Percentiles rank a stretch among this genome's conserved stretches.
These are phyloP conservation scores for Chrysosporium queenslandicum DNA, from an alignment of 2,329 filamentous ascomycete species.

Conservation along the genomic window DNA sequence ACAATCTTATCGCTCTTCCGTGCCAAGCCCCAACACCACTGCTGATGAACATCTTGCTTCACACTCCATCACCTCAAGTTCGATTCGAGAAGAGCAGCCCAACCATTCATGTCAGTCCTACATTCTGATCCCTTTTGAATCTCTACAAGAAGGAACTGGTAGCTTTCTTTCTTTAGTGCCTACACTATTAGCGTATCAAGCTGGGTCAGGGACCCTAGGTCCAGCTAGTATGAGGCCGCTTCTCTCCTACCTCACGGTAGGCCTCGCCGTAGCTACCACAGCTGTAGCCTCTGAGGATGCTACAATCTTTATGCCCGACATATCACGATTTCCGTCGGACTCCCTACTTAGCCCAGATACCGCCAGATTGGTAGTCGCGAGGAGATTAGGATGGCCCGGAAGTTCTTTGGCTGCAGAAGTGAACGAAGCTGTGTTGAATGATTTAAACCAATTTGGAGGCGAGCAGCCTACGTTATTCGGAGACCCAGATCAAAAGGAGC, in stretches of 20 bases:
- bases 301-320: conserved; percentile 28
- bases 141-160: neutral
- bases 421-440: conserved; percentile 44
- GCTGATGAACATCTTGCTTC: neutral
- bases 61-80: neutral
- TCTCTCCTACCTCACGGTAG: conserved; percentile 13
- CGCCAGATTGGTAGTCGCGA: conserved; percentile 33
- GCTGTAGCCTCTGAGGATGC: conserved; percentile 20
- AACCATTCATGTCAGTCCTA: neutral
- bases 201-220: neutral
- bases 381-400: conserved; percentile 43
- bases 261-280: conserved; percentile 12
- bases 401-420: conserved; percentile 31
- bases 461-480: conserved; percentile 44
- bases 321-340: neutral
- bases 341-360: conserved; percentile 19
- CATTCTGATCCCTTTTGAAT: neutral
- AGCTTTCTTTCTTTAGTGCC: neutral
- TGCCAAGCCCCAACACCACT: conserved; percentile 2
- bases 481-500: conserved; percentile 18
- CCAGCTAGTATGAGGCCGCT: conserved; percentile 16
- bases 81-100: neutral
- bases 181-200: neutral
- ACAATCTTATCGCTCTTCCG: neutral
- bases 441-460: conserved; percentile 53